Evolutionary conservation across 345 rosid genomes (phyloP).

Genomic region (Linum lewisii): DNA sequence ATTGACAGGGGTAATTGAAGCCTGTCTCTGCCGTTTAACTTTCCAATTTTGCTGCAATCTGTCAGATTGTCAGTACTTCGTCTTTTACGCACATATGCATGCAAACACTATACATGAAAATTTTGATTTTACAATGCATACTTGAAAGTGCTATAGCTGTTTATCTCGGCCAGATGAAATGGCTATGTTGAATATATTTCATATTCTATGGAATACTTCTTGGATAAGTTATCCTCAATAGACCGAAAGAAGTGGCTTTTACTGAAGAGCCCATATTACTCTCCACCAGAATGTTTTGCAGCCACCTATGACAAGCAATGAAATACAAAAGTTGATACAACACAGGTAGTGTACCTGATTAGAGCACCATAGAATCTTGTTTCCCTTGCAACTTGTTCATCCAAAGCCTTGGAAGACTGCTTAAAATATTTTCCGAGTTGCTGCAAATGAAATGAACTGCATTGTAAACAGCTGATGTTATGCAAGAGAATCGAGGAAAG

Average conservation of each 20-base stretch:
- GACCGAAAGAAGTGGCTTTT: too few relatives aligned
- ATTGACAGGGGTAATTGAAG: constrained; percentile 46
- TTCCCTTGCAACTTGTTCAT: constrained; percentile 69
- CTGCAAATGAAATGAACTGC: constrained; percentile 29
- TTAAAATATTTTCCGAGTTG: constrained; percentile 82
- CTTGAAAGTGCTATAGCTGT: too few relatives aligned
- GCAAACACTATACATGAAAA: too few relatives aligned
- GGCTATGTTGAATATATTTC: too few relatives aligned
- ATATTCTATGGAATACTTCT: too few relatives aligned
- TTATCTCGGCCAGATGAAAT: too few relatives aligned
- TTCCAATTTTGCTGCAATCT: constrained; percentile 99
- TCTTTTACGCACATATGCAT: not conserved
- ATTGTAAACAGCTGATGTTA: not conserved
- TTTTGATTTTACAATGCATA: too few relatives aligned
- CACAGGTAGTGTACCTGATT: constrained; percentile 44
- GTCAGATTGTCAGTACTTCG: constrained; percentile 24
- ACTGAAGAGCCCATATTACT: not conserved
- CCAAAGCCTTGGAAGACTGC: constrained; percentile 83
- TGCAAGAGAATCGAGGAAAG: not conserved
- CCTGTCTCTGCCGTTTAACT: constrained; percentile 79
- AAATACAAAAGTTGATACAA: not conserved
- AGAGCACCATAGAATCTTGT: constrained; percentile 97
- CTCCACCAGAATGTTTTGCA: not conserved
- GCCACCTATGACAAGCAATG: constrained; percentile 1
- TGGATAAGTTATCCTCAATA: too few relatives aligned